Evolutionary conservation across 768 basidiomycete genomes (phyloP), one percentile per base, ranked within the genome.

Genomic region (Lactarius trivialis): DNA sequence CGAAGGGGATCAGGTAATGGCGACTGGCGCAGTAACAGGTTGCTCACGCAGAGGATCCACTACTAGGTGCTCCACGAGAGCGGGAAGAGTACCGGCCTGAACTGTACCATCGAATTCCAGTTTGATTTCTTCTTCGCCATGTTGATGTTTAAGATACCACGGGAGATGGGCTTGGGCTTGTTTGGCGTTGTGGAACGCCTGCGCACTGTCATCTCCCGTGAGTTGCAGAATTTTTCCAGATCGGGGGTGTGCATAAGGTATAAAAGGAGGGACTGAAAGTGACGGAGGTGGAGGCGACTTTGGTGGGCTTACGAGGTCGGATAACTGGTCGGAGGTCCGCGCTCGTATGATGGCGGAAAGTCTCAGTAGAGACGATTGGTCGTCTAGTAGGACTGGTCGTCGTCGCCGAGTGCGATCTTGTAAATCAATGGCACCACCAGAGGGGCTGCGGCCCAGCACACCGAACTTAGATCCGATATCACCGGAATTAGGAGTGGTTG

Each of bases 31-130:
- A 14, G 9, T n/a, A 48, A 48, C 34, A 34, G 54, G 60, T 67
- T 43, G 79, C 86, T 73, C 74, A 82, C 88, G 81, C 19, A 79
- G 76, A 7, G 80, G 77, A 71, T 86, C 84, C 17, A 79, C 76
- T 1, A 86, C 85, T 48, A 94, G 73, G 50, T 82, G 78, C 71
- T 89, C 89, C 14, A 93, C 82, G 34, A 94, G 76, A 6, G 88
- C 91, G 7, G 76, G 75, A 26, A 93, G 71, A 0, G 89, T 88
- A 3, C 88, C 93, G 21, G 81, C 82, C 59, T 81, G 81, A 56
- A 93, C 80, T 37, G 77, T 73, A 1, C 90, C 88, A 57, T 89
- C 86, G 37, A 77, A 74, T 58, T 86, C 85, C 39, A 85, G 70
- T 28, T 83, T 79, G 39, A 94, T 77, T 65, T 91, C 82, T 53